Evolutionary conservation across 208 protist genomes (phyloP).

Genomic region (Wallacemonas collosoma): DNA sequence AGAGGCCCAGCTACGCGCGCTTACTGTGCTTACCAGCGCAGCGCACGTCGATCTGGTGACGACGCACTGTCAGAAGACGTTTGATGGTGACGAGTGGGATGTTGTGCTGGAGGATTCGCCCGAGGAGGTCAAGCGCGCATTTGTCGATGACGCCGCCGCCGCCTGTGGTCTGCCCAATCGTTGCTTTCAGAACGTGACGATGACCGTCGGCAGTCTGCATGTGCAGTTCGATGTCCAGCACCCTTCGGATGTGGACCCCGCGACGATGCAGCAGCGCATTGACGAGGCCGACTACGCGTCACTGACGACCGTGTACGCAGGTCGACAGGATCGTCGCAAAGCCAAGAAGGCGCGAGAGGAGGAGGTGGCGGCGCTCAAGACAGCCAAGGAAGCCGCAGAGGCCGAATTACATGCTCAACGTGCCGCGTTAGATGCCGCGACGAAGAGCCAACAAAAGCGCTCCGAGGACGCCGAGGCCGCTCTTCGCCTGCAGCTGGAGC

Average conservation of each 20-base stretch:
- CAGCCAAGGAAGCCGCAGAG: constrained; percentile 13
- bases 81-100: constrained; percentile 41
- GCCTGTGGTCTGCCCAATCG: constrained; percentile 37
- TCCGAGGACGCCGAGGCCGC: constrained; percentile 7
- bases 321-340: constrained; percentile 1
- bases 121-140: constrained; percentile 32
- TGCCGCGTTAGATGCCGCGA: constrained; percentile 11
- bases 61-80: constrained; percentile 25
- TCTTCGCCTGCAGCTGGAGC: constrained; percentile 12
- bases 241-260: not conserved
- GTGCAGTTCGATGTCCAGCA: constrained; percentile 41
- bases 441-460: constrained; percentile 7
- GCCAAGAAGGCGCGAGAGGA: constrained; percentile 16
- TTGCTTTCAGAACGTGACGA: constrained; percentile 28
- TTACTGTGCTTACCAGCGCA: not conserved
- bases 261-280: constrained; percentile 21
- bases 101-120: constrained; percentile 39
- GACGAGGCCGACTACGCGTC: constrained; percentile 17
- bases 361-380: constrained; percentile 11
- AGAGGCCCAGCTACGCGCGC: not conserved
- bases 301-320: constrained; percentile 20
- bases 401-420: constrained; percentile 7
- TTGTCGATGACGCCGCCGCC: constrained; percentile 33
- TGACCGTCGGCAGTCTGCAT: constrained; percentile 35
- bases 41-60: not conserved